Percentiles rank a stretch among this genome's conserved stretches.
Evolutionary conservation across 345 rosid species (phyloP).

Genomic region (Combretum micranthum): DNA sequence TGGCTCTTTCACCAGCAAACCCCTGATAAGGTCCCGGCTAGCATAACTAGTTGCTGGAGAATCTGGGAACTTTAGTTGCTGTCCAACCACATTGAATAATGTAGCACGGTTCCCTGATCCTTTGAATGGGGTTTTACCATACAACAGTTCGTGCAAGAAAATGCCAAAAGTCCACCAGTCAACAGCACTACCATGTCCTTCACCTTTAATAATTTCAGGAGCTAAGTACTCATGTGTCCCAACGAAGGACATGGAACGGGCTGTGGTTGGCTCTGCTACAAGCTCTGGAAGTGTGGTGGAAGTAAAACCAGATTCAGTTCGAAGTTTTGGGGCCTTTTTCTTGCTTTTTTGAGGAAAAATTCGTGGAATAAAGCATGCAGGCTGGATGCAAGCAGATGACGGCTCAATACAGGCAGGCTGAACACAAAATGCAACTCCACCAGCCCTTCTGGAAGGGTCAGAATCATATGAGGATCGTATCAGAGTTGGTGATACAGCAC

Average conservation of each 20-base stretch:
- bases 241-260: conserved; percentile 96
- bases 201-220: conserved; percentile 94
- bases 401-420: conserved; percentile 95
- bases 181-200: conserved; percentile 97
- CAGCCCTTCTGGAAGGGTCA: conserved; percentile 61
- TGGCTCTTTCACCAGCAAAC: conserved; percentile 89
- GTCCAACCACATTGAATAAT: conserved; percentile 86
- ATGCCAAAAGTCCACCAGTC: conserved; percentile 99
- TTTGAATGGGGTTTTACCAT: conserved; percentile 91
- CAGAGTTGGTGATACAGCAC: conserved; percentile 88
- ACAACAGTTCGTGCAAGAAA: conserved; percentile 78
- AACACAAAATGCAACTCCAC: conserved; percentile 64
- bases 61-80: conserved; percentile 84
- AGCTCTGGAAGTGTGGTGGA: conserved; percentile 69
- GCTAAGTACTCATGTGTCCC: conserved; percentile 98
- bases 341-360: conserved; percentile 74
- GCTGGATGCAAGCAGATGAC: conserved; percentile 75
- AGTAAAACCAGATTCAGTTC: conserved; percentile 40
- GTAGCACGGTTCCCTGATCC: conserved; percentile 96
- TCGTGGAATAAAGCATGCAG: conserved; percentile 81
- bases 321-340: conserved; percentile 57
- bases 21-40: conserved; percentile 76
- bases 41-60: conserved; percentile 83
- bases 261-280: conserved; percentile 90
- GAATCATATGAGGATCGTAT: conserved; percentile 54